Evolutionary conservation across 140 eudicot species (phyloP).

Genomic region (Stevia rebaudiana): DNA sequence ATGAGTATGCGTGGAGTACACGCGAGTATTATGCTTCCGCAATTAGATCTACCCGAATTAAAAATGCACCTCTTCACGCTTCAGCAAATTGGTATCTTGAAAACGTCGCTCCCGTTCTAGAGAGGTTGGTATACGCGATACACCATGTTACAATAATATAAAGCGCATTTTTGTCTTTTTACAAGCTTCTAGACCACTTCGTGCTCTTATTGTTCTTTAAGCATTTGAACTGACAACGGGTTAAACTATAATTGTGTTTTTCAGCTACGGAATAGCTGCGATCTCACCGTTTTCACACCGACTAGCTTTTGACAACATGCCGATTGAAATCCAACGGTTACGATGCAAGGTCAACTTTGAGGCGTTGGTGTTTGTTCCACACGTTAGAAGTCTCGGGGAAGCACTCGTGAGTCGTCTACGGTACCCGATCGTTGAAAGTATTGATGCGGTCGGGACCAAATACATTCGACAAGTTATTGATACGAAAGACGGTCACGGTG

Average conservation of each 20-base stretch:
- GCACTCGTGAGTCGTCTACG: slow-evolving; percentile 82
- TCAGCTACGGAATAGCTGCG: slow-evolving; percentile 92
- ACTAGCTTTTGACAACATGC: slow-evolving; percentile 91
- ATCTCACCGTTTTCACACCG: slow-evolving; percentile 95
- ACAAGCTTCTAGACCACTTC: not conserved
- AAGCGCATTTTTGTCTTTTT: not conserved
- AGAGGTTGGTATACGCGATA: slow-evolving; percentile 49
- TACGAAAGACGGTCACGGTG: slow-evolving; percentile 46
- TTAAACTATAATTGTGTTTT: slow-evolving; percentile 1
- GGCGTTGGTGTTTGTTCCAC: slow-evolving; percentile 84
- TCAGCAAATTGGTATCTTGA: slow-evolving; percentile 85
- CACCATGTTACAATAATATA: not conserved
- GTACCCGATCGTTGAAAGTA: slow-evolving; percentile 39
- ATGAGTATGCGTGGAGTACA: slow-evolving; percentile 91
- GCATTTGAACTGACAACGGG: not conserved
- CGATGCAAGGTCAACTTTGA: slow-evolving; percentile 93
- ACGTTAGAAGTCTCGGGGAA: slow-evolving; percentile 85
- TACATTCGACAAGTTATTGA: slow-evolving; percentile 48
- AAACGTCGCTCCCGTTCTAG: slow-evolving; percentile 69
- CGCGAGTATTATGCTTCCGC: slow-evolving; percentile 88
- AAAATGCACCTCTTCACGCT: slow-evolving; percentile 95
- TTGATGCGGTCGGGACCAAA: slow-evolving; percentile 42
- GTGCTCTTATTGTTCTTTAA: not conserved
- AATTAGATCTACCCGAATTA: slow-evolving; percentile 82
- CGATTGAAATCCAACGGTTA: slow-evolving; percentile 73